Percentiles rank a stretch among this genome's conserved stretches.
These are phyloP conservation scores for Periconia sp. DNA, from an alignment of 2,329 filamentous ascomycete genomes.

Conservation along the genomic window DNA sequence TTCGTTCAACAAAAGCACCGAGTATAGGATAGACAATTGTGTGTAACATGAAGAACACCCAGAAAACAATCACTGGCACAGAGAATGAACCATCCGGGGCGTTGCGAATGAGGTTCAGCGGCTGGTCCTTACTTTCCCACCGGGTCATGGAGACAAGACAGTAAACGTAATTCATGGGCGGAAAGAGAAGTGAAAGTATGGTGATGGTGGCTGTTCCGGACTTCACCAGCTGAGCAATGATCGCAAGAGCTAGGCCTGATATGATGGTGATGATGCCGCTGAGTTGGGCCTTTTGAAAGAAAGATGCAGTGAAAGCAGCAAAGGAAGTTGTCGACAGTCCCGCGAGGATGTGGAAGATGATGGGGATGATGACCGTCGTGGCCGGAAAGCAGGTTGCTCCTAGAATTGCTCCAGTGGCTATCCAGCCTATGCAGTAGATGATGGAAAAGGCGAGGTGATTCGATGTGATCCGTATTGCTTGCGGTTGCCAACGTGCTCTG, in stretches of 20 bases:
- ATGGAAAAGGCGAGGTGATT: constrained; percentile 26
- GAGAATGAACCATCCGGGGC: constrained; percentile 19
- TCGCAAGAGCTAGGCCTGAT: constrained; percentile 20
- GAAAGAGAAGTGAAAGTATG: constrained; percentile 26
- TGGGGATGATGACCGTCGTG: constrained; percentile 16
- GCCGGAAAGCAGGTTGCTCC: constrained; percentile 21
- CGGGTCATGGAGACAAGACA: constrained; percentile 27
- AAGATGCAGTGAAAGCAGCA: constrained; percentile 24
- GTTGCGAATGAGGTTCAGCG: constrained; percentile 13
- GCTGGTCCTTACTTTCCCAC: constrained; percentile 17
- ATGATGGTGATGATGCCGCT: constrained; percentile 27
- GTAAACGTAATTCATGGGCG: constrained; percentile 28
- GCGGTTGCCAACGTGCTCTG: constrained; percentile 18
- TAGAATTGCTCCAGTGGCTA: constrained; percentile 26
- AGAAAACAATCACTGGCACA: constrained; percentile 71
- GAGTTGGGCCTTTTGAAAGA: constrained; percentile 31
- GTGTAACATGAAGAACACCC: constrained; percentile 76
- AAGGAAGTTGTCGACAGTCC: constrained; percentile 27
- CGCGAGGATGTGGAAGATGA: constrained; percentile 24
- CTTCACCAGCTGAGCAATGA: constrained; percentile 24
- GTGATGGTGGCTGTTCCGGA: constrained; percentile 10
- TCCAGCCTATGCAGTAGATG: constrained; percentile 35
- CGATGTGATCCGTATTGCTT: constrained; percentile 23
- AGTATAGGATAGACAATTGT: constrained; percentile 76
- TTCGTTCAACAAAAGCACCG: constrained; percentile 72